Evolutionary conservation across 805 yeast genomes (phyloP).

Genomic region (Sugiyamaella mastotermitis): DNA sequence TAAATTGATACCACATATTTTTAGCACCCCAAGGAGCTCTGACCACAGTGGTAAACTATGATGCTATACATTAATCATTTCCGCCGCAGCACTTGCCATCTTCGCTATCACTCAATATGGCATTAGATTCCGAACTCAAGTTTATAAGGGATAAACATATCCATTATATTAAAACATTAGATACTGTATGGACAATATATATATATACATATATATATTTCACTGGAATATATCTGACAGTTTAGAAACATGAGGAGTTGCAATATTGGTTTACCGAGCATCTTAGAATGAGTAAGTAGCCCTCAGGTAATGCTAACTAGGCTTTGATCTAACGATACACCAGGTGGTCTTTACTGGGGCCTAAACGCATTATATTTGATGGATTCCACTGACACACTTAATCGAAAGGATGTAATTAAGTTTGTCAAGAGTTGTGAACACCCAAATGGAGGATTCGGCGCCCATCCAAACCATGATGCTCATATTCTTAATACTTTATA

Average conservation of each 20-base stretch:
- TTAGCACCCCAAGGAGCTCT: too few relatives aligned
- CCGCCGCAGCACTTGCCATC: too few relatives aligned
- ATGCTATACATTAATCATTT: too few relatives aligned
- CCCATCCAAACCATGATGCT: slow-evolving; percentile 84
- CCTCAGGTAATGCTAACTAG: background rate
- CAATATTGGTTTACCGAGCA: slow-evolving; percentile 92
- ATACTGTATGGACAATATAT: slow-evolving; percentile 29
- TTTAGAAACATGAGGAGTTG: slow-evolving; percentile 45
- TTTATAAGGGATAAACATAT: slow-evolving; percentile 48
- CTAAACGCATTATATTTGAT: slow-evolving; percentile 65
- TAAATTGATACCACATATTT: too few relatives aligned
- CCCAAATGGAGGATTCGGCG: slow-evolving; percentile 65
- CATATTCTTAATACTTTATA: slow-evolving; percentile 81
- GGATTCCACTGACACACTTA: slow-evolving; percentile 49
- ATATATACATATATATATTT: too few relatives aligned
- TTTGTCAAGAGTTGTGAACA: slow-evolving; percentile 66
- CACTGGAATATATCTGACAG: slow-evolving; percentile 1
- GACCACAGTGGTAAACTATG: too few relatives aligned
- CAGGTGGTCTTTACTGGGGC: slow-evolving; percentile 97
- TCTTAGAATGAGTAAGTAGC: slow-evolving; percentile 55
- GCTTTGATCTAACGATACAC: slow-evolving; percentile 13
- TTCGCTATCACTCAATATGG: background rate
- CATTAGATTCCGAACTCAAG: slow-evolving; percentile 4
- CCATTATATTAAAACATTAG: slow-evolving; percentile 48
- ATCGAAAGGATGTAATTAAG: slow-evolving; percentile 54